Conservation (phyloP, 1,139 yeast species). For the Hansenula anomala region DNA sequence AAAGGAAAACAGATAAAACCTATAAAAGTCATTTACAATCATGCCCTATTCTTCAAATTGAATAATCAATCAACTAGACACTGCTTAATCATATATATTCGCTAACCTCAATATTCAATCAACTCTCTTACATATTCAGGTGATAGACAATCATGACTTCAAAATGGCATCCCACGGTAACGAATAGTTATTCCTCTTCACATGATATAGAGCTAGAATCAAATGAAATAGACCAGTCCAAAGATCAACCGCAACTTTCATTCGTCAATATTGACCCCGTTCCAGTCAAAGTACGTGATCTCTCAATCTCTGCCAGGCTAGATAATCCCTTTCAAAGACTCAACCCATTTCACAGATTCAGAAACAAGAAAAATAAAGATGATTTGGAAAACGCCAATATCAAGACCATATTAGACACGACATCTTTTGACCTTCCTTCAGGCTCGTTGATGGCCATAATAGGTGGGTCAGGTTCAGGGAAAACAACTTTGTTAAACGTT, state of each 20-base stretch:
- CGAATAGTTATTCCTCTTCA: background rate
- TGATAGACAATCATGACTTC: too few relatives aligned
- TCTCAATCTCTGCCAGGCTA: constrained; percentile 7
- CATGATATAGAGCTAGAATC: background rate
- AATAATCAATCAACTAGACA: too few relatives aligned
- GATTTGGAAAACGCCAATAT: constrained; percentile 1
- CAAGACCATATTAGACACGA: constrained; percentile 30
- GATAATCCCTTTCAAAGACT: background rate
- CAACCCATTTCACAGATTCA: background rate
- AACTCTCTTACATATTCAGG: too few relatives aligned
- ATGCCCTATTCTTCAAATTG: too few relatives aligned
- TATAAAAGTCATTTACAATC: too few relatives aligned
- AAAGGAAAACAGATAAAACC: too few relatives aligned
- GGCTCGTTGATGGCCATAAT: constrained; percentile 56
- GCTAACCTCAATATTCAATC: too few relatives aligned
- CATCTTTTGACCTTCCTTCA: constrained; percentile 55
- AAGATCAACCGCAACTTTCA: too few relatives aligned
- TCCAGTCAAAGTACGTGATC: constrained; percentile 7
- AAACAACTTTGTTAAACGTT: constrained; percentile 73
- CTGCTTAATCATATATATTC: too few relatives aligned
- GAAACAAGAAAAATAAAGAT: background rate
- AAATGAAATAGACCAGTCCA: background rate
- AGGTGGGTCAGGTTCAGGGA: constrained; percentile 88
- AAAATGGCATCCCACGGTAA: too few relatives aligned
- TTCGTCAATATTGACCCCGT: constrained; percentile 9